Evolutionary conservation across 2,329 filamentous ascomycete species (phyloP).

Genomic region (Monilinia vaccinii-corymbosi): DNA sequence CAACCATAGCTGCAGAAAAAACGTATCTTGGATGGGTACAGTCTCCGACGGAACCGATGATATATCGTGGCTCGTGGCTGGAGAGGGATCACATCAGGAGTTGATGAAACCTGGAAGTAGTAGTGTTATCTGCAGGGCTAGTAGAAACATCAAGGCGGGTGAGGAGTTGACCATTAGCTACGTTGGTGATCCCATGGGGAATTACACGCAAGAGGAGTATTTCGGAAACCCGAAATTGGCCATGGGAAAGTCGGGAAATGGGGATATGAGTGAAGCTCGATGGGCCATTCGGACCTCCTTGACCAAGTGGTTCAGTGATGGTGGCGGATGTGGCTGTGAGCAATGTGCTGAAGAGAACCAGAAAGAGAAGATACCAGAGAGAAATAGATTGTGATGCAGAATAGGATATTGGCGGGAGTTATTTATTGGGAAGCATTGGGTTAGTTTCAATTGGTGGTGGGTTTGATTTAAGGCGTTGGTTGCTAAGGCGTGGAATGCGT

Average conservation of each 20-base stretch:
- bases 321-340: slow-evolving; percentile 20
- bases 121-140: slow-evolving; percentile 17
- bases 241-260: not conserved
- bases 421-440: not conserved
- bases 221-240: not conserved
- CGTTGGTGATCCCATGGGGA: slow-evolving; percentile 18
- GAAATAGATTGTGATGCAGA: not conserved
- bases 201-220: not conserved
- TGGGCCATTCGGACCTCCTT: slow-evolving; percentile 13
- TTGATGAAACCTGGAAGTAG: slow-evolving; percentile 17
- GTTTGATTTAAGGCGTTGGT: not conserved
- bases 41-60: not conserved
- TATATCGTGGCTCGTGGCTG: slow-evolving; percentile 7
- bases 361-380: not conserved
- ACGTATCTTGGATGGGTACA: slow-evolving; percentile 22
- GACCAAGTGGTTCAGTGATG: slow-evolving; percentile 21
- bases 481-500: not conserved
- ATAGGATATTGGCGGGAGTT: not conserved
- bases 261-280: slow-evolving; percentile 5
- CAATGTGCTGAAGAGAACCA: not conserved
- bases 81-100: slow-evolving; percentile 1
- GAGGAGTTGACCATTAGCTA: slow-evolving; percentile 27
- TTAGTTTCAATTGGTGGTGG: not conserved
- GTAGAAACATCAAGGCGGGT: slow-evolving; percentile 18
- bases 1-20: slow-evolving; percentile 25